phyloP scores from a whole-genome alignment of 2,329 filamentous ascomycete species.

The Diaporthe ampelina region DNA sequence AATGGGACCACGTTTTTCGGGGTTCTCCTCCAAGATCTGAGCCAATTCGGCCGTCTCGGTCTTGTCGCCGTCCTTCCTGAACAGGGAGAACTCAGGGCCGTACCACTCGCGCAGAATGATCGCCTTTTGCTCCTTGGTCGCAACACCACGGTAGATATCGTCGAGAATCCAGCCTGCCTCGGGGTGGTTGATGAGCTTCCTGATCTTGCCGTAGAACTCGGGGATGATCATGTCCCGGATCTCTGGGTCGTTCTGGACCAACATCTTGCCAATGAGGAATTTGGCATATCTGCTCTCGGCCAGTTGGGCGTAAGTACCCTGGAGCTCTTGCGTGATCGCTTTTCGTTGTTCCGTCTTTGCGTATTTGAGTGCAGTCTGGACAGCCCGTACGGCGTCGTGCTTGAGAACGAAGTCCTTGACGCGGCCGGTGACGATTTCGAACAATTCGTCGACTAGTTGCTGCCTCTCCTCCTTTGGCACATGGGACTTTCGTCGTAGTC shows the following conservation, averaged over 20 bases:
- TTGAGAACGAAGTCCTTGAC: slow-evolving; percentile 98
- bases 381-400: slow-evolving; percentile 95
- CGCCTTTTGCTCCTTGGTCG: slow-evolving; percentile 88
- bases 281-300: slow-evolving; percentile 98
- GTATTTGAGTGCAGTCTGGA: slow-evolving; percentile 98
- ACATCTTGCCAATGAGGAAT: slow-evolving; percentile 94
- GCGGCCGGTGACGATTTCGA: slow-evolving; percentile 89
- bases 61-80: slow-evolving; percentile 69
- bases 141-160: slow-evolving; percentile 92
- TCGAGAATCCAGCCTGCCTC: slow-evolving; percentile 98
- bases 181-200: slow-evolving; percentile 93
- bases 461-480: slow-evolving; percentile 91
- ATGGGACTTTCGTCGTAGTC: slow-evolving; percentile 91
- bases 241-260: slow-evolving; percentile 91
- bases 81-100: slow-evolving; percentile 90
- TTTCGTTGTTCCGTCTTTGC: slow-evolving; percentile 86
- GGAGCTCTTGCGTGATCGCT: slow-evolving; percentile 87
- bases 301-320: slow-evolving; percentile 85
- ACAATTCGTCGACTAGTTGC: slow-evolving; percentile 89
- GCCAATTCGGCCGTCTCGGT: slow-evolving; percentile 77
- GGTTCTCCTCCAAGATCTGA: slow-evolving; percentile 79
- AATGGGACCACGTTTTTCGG: slow-evolving; percentile 88
- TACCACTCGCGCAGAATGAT: slow-evolving; percentile 95
- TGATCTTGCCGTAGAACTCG: slow-evolving; percentile 95
- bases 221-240: slow-evolving; percentile 90